Base-by-base conservation (phyloP, 1,284 basidiomycete genomes). In the Erythrobasidium hasegawianum region DNA sequence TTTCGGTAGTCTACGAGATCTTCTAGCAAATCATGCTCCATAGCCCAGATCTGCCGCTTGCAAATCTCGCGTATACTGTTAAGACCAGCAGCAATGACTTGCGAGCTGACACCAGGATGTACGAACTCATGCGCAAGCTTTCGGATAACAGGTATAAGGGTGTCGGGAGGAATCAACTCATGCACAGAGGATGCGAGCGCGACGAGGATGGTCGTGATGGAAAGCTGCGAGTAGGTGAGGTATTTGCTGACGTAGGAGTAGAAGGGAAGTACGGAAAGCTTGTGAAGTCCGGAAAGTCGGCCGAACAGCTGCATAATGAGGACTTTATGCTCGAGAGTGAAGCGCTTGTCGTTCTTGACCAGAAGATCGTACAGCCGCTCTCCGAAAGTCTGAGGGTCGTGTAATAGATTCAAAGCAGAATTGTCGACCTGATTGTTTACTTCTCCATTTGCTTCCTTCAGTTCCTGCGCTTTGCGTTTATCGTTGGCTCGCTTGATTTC, bases 81-180 rank as follows among this genome's bases (percentile, higher is more conserved):
- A 73, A 99, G 81, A 40, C 96, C 96, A 0, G 95, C 96, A 0
- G 94, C 87, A 64, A 97, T 89, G 72, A 98, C 93, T 78, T 98
- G 94, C 33, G 73, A 71, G 2, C 91, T 90, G 2, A 98, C 96
- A 68, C 96, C 96, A 0, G 95, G 95, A 78, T 98, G 95, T 1
- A 99, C 89, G 73, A 99, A 99, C 75, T 97, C 92, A 73, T 90
- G 86, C 0, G 94, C 90, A 60, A 99, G 80, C 79, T 98, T 99
- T 66, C 85, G 84, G 57, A 99, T 81, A 49, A 95, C 87, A 1
- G 96, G 95, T 1, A 86, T 87, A 13, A 99, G 81, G 2, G 86
- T 89, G 75, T 97, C 94, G 0, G 96, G 95, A 1, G 94, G 95
- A 0, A 94, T 97, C 62, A 96, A 84, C 55, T 94, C 90, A 78